Conservation (phyloP, 306 rosid species). For the Carpinus viminea region DNA sequence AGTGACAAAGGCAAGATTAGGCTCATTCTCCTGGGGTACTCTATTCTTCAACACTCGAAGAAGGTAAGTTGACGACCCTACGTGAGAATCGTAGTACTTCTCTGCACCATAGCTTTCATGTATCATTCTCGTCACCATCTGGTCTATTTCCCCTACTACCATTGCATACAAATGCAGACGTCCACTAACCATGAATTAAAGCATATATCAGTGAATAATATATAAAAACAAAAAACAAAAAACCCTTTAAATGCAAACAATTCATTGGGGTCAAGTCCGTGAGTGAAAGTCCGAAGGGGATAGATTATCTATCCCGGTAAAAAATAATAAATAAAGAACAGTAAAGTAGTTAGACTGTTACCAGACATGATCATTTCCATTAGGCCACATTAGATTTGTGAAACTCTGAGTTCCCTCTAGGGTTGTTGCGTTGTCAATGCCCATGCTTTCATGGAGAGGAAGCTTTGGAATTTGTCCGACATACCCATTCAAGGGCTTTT, state of each 20-base stretch:
- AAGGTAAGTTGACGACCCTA: conserved; percentile 47
- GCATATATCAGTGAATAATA: background rate
- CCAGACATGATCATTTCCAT: conserved; percentile 47
- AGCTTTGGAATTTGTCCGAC: conserved; percentile 42
- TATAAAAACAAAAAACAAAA: background rate
- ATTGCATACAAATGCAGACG: conserved; percentile 49
- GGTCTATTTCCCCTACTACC: conserved; percentile 54
- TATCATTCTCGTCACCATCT: conserved; percentile 66
- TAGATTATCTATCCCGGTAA: too few relatives aligned
- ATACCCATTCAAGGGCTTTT: conserved; percentile 48
- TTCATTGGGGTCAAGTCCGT: too few relatives aligned
- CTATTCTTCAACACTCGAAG: conserved; percentile 58
- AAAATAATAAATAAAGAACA: background rate
- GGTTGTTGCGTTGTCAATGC: conserved; percentile 44
- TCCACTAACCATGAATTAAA: conserved; percentile 34
- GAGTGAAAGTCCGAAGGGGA: too few relatives aligned
- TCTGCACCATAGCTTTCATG: conserved; percentile 63
- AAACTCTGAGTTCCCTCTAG: conserved; percentile 32
- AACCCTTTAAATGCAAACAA: background rate
- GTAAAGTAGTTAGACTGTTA: background rate
- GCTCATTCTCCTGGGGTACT: conserved; percentile 38
- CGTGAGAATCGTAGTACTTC: conserved; percentile 37
- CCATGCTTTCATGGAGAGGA: conserved; percentile 58
- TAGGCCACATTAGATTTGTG: conserved; percentile 46
- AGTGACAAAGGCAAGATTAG: conserved; percentile 51